These are phyloP conservation scores for Sclerospora graminicola DNA, from an alignment of 352 stramenopile species.

Conservation along the genomic window DNA sequence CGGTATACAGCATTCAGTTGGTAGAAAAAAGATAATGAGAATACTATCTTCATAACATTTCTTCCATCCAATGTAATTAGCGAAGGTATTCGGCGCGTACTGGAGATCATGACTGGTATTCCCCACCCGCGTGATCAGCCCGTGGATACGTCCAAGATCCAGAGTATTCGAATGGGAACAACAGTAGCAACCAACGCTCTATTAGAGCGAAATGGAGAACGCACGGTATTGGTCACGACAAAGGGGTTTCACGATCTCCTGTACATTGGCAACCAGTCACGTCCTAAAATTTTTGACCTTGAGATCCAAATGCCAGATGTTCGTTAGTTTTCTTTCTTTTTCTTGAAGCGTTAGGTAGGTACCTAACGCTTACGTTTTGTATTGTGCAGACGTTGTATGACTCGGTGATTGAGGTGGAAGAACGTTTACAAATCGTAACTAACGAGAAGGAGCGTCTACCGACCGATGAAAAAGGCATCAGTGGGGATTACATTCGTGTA, in stretches of 20 bases:
- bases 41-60: neutral
- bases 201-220: constrained; percentile 93
- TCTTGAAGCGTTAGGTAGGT: no score
- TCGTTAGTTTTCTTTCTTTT: constrained; percentile 14
- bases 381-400: constrained; percentile 91
- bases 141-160: constrained; percentile 87
- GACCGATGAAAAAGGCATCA: constrained; percentile 72
- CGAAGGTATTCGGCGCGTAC: constrained; percentile 90
- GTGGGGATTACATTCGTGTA: constrained; percentile 85
- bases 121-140: constrained; percentile 73
- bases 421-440: constrained; percentile 90
- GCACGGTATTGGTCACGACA: constrained; percentile 92
- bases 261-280: constrained; percentile 98
- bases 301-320: constrained; percentile 88
- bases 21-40: neutral
- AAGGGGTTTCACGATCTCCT: constrained; percentile 94
- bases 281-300: constrained; percentile 95
- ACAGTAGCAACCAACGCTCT: constrained; percentile 99
- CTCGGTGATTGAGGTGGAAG: constrained; percentile 94
- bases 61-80: constrained; percentile 21
- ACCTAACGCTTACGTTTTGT: neutral
- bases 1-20: constrained; percentile 29
- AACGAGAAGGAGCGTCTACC: constrained; percentile 43
- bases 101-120: constrained; percentile 89
- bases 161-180: constrained; percentile 97